Base-by-base conservation (phyloP, 129 eudicot genomes). In the Pseudognaphalium luteoalbum region DNA sequence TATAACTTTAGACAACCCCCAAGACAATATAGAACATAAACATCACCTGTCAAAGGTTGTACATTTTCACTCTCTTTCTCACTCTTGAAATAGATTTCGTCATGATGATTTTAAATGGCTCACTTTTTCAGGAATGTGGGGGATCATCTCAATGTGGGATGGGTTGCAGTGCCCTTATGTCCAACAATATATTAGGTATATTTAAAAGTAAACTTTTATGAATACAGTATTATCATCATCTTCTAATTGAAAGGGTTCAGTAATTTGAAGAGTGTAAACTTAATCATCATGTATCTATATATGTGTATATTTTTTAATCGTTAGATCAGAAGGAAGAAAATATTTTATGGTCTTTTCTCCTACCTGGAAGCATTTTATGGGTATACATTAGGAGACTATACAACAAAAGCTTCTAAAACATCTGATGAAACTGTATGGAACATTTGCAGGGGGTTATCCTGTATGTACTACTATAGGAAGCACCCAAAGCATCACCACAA, bases 141-240 rank as follows among this genome's bases (percentile, higher is more conserved):
- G 96, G 91, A 61, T 65, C 90, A 74, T 82, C 96, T 74, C 88
- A 71, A 72, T 93, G 97, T 78, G 98, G 98, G 68, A 90, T 84
- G 96, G 97, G 93, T 73, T 93, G 98, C 81, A 87, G 91, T 87
- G 98, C 98, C 62, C 90, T 93, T 71, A 83, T 90, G 69, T 71
- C 91, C 17, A 73, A 82, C 79, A 85, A 81, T 41, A 34, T 42
- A 73, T 85, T 85, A 76, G 98, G 98, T 93, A 80, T 70, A 14
- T 10, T 60, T 69, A 21, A 47, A 15, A 66, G 63, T 25, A 57
- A 81, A 73, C 70, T 33, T 39, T 50, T 66, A 15, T 61, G 20
- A 15, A 72, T 52, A 52, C 8, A 59, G 22, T 64, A 25, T 67
- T 58, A 7, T 66, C 19, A 64, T 76, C 68, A 71, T 69, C 68